Percentiles rank a stretch among this genome's conserved stretches.
phyloP scores from a whole-genome alignment of 192 early-diverging fungal species.

The Gryganskiella cystojenkinii region DNA sequence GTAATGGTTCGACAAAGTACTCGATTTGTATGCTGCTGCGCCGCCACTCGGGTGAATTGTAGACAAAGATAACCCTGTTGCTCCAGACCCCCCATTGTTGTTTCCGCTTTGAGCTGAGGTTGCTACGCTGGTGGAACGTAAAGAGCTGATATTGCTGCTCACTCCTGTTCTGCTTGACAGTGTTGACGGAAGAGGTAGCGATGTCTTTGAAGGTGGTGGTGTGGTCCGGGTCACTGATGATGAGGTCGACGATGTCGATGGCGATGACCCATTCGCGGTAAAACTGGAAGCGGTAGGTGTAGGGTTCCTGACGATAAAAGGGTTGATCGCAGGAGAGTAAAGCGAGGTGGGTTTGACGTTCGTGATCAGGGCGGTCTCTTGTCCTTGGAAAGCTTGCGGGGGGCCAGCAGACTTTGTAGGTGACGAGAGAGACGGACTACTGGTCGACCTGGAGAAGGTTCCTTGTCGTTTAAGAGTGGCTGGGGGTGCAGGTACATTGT shows the following conservation, averaged over 20 bases:
- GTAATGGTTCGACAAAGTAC: neutral
- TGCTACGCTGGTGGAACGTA: too few species aligned
- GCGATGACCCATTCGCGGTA: too few species aligned
- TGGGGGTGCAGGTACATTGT: neutral
- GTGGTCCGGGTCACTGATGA: too few species aligned
- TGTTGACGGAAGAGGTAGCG: too few species aligned
- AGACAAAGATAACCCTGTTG: neutral
- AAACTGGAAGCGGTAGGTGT: neutral
- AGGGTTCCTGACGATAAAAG: neutral
- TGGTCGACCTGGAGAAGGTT: slow-evolving; percentile 12
- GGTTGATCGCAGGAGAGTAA: neutral
- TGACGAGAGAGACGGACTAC: slow-evolving; percentile 31
- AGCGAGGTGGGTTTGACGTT: neutral
- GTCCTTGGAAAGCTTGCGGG: neutral
- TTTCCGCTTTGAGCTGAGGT: neutral
- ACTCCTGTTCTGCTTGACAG: too few species aligned
- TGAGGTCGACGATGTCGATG: too few species aligned
- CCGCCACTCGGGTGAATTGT: neutral
- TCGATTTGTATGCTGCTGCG: neutral
- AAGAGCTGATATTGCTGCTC: too few species aligned
- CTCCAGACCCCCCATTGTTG: neutral
- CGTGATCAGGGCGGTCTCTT: neutral
- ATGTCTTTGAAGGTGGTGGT: too few species aligned
- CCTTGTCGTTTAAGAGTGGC: slow-evolving; percentile 10
- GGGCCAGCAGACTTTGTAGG: slow-evolving; percentile 2